Evolutionary conservation across 805 yeast species (phyloP).

Genomic region (Saccharomycopsis babjevae): DNA sequence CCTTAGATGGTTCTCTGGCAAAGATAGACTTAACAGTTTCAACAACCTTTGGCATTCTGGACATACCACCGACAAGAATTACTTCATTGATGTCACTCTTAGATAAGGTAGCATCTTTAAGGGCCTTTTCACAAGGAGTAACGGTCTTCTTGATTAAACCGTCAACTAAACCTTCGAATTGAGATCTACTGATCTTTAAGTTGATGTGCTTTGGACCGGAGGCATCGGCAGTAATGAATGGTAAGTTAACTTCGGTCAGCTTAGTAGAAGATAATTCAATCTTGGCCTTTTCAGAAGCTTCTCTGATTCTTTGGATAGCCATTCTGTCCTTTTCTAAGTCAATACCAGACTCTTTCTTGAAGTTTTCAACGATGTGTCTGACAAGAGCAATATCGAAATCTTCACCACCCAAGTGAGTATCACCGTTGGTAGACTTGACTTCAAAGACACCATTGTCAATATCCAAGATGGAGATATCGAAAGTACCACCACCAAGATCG

Average conservation of each 20-base stretch:
- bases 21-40: constrained; percentile 68
- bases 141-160: constrained; percentile 63
- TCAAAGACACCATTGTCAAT: constrained; percentile 97
- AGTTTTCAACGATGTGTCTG: constrained; percentile 69
- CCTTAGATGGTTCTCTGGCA: constrained; percentile 76
- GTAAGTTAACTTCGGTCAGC: constrained; percentile 66
- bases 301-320: constrained; percentile 80
- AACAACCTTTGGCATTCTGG: constrained; percentile 83
- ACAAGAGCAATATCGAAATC: constrained; percentile 83
- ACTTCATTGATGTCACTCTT: constrained; percentile 67
- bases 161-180: constrained; percentile 57
- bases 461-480: constrained; percentile 92
- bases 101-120: constrained; percentile 66
- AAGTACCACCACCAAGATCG: constrained; percentile 98
- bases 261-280: constrained; percentile 71
- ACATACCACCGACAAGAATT: constrained; percentile 84
- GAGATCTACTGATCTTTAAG: constrained; percentile 56
- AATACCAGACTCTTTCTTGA: constrained; percentile 64
- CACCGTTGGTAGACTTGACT: constrained; percentile 96
- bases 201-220: constrained; percentile 72
- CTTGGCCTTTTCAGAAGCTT: constrained; percentile 86
- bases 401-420: constrained; percentile 89
- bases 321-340: constrained; percentile 56
- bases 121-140: constrained; percentile 70
- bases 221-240: constrained; percentile 82